These are phyloP conservation scores for Rhamnella rubrinervis DNA, from an alignment of 331 rosid genomes.

Conservation along the genomic window DNA sequence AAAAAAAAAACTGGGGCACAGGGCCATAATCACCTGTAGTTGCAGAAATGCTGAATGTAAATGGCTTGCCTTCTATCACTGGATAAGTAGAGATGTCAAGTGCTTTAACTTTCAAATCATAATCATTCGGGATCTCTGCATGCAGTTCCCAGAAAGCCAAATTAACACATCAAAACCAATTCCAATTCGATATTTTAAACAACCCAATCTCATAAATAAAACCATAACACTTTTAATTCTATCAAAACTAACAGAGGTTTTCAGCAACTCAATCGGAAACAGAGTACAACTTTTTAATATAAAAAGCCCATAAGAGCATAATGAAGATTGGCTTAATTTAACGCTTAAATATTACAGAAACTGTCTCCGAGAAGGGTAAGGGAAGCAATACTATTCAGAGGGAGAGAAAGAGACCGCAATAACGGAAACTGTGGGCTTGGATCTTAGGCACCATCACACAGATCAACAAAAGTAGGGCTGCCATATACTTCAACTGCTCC, in stretches of 20 bases:
- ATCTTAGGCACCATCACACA: conserved; percentile 24
- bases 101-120: conserved; percentile 61
- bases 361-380: no score
- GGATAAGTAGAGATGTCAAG: conserved; percentile 77
- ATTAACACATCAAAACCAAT: no score
- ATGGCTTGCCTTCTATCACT: conserved; percentile 63
- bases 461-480: conserved; percentile 14
- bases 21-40: conserved; percentile 44
- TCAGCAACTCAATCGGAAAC: no score
- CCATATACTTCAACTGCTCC: conserved; percentile 21
- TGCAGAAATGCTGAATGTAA: conserved; percentile 76
- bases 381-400: background rate
- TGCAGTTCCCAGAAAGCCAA: background rate
- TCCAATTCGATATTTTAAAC: no score
- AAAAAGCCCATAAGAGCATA: background rate
- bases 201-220: no score
- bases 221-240: no score
- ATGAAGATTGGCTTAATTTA: background rate
- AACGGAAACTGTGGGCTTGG: conserved; percentile 45
- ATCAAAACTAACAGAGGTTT: no score
- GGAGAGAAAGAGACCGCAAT: conserved; percentile 50
- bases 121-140: conserved; percentile 49
- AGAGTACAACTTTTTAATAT: no score
- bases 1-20: background rate
- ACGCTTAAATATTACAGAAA: background rate